phyloP scores from a whole-genome alignment of 1,284 basidiomycete species.

The Ganoderma sinense region DNA sequence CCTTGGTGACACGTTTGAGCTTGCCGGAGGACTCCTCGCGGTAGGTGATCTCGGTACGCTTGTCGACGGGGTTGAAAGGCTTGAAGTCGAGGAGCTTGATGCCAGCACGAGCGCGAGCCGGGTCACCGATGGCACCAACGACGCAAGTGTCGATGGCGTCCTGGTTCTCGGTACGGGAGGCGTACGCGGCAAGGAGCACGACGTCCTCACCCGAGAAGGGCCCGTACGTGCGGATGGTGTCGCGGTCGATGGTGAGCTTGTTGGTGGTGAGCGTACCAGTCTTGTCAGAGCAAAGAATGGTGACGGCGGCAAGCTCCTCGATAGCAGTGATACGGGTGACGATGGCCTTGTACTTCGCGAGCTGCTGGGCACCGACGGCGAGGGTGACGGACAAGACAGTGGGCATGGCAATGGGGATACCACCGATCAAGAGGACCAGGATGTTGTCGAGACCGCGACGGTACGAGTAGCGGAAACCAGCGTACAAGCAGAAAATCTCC shows the following conservation, averaged over 20 bases:
- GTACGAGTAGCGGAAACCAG: slow-evolving; percentile 88
- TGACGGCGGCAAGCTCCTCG: slow-evolving; percentile 96
- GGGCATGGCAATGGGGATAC: slow-evolving; percentile 99
- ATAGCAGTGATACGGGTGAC: slow-evolving; percentile 99
- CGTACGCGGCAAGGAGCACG: slow-evolving; percentile 93
- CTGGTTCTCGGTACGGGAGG: slow-evolving; percentile 98
- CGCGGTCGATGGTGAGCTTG: slow-evolving; percentile 97
- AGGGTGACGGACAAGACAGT: slow-evolving; percentile 96
- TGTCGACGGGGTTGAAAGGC: slow-evolving; percentile 99
- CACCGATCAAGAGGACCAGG: slow-evolving; percentile 96
- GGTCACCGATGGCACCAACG: slow-evolving; percentile 81
- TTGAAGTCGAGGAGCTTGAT: slow-evolving; percentile 99
- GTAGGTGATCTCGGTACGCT: slow-evolving; percentile 99
- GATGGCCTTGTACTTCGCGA: slow-evolving; percentile 98
- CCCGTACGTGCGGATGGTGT: slow-evolving; percentile 92
- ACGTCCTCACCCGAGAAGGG: slow-evolving; percentile 91
- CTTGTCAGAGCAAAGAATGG: slow-evolving; percentile 97
- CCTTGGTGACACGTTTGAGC: slow-evolving; percentile 98
- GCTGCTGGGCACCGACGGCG: slow-evolving; percentile 96
- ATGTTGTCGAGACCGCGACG: slow-evolving; percentile 96
- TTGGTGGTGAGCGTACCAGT: slow-evolving; percentile 98
- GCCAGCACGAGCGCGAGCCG: slow-evolving; percentile 81
- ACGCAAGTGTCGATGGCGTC: slow-evolving; percentile 96
- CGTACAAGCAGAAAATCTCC: slow-evolving; percentile 90
- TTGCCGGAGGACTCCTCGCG: slow-evolving; percentile 92